phyloP scores from a whole-genome alignment of 768 basidiomycete genomes.

The Porphyrellus cyaneotinctus region DNA sequence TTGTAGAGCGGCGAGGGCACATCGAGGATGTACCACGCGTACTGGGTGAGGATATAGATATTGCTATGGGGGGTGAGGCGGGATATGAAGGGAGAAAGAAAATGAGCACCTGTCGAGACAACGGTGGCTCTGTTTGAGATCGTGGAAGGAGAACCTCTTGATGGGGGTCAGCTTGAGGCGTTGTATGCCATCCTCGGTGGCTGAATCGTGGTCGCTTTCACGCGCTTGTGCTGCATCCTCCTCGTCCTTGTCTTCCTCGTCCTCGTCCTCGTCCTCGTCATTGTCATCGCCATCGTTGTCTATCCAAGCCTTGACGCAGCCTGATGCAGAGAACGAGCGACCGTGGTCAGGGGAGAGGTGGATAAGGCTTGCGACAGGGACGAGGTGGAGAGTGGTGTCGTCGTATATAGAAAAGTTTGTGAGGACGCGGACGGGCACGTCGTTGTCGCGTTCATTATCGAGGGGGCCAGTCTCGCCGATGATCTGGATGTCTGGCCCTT shows the following conservation, averaged over 20 bases:
- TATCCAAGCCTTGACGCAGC: conserved; percentile 36
- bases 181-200: conserved; percentile 17
- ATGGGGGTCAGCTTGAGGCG: conserved; percentile 42
- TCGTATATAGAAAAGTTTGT: conserved; percentile 54
- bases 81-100: background rate
- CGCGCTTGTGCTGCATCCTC: conserved; percentile 16
- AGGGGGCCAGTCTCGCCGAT: conserved; percentile 38
- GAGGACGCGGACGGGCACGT: conserved; percentile 55
- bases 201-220: background rate
- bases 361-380: conserved; percentile 41
- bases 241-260: conserved; percentile 21
- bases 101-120: conserved; percentile 42
- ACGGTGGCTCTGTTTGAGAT: conserved; percentile 23
- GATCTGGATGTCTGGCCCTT: conserved; percentile 40
- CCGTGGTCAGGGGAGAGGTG: conserved; percentile 22
- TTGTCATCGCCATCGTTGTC: conserved; percentile 32
- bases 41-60: conserved; percentile 56
- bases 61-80: conserved; percentile 40
- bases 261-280: conserved; percentile 22
- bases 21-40: conserved; percentile 70
- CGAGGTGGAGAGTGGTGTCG: conserved; percentile 30
- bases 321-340: conserved; percentile 35
- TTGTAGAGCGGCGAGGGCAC: conserved; percentile 44
- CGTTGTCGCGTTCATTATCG: conserved; percentile 28
- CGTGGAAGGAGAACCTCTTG: conserved; percentile 46